These are phyloP conservation scores for Pleurostoma richardsiae DNA, from an alignment of 2,329 filamentous ascomycete genomes.

Conservation along the genomic window DNA sequence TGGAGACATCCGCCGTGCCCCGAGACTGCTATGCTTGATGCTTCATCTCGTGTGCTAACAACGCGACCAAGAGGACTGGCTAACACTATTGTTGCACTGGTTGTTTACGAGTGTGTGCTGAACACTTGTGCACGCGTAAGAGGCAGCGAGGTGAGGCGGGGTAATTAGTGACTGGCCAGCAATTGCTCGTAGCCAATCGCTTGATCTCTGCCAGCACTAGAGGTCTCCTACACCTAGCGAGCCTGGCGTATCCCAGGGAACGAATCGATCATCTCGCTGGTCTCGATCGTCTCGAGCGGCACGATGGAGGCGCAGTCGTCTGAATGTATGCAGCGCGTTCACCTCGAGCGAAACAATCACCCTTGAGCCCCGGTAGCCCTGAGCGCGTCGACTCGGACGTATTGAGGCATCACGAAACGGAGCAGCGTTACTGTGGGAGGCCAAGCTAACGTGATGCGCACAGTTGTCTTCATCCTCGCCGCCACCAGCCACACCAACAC, in stretches of 20 bases:
- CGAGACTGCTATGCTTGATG: too few relatives aligned
- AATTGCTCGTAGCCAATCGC: background rate
- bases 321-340: too few relatives aligned
- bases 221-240: background rate
- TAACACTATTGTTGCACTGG: too few relatives aligned
- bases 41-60: too few relatives aligned
- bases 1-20: too few relatives aligned
- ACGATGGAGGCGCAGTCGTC: too few relatives aligned
- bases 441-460: background rate
- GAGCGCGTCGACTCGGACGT: background rate
- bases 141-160: too few relatives aligned
- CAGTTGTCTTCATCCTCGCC: background rate
- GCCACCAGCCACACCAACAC: background rate
- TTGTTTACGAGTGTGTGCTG: too few relatives aligned
- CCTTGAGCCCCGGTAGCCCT: background rate
- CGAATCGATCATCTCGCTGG: background rate
- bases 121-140: too few relatives aligned
- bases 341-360: too few relatives aligned
- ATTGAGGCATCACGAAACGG: background rate
- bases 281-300: background rate
- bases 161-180: too few relatives aligned
- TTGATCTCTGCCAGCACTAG: background rate
- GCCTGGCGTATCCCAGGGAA: background rate
- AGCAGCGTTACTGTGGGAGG: background rate
- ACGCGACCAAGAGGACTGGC: too few relatives aligned